Conservation (phyloP, 2,329 filamentous ascomycete species). For the Ceratocystis albifundus region DNA sequence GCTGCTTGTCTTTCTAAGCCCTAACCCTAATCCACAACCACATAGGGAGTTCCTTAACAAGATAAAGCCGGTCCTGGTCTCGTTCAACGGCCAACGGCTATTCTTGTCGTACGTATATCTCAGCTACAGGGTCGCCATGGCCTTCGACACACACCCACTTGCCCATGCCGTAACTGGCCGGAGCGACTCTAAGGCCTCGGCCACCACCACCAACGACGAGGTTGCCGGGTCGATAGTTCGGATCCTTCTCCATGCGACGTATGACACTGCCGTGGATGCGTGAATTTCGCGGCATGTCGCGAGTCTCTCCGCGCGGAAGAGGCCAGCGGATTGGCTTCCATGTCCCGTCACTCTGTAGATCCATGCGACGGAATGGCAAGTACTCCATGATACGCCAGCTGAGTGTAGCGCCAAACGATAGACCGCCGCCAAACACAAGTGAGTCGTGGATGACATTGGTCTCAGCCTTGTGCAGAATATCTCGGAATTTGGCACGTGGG, state of each 20-base stretch:
- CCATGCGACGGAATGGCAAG: constrained; percentile 70
- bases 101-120: constrained; percentile 47
- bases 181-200: constrained; percentile 52
- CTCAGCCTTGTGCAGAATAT: constrained; percentile 47
- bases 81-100: no score
- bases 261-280: constrained; percentile 65
- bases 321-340: constrained; percentile 78
- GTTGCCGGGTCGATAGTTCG: constrained; percentile 62
- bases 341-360: constrained; percentile 56
- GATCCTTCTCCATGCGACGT: constrained; percentile 53
- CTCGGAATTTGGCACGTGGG: constrained; percentile 37
- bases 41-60: no score
- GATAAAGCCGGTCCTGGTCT: no score
- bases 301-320: constrained; percentile 61
- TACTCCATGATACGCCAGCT: constrained; percentile 74
- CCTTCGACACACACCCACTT: constrained; percentile 58
- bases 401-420: constrained; percentile 44
- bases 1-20: background rate
- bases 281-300: constrained; percentile 61
- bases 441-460: constrained; percentile 56
- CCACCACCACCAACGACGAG: constrained; percentile 70
- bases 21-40: background rate
- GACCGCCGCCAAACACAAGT: constrained; percentile 51
- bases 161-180: constrained; percentile 52
- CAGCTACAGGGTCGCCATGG: constrained; percentile 55